These are phyloP conservation scores for Sphaerostilbella broomeana DNA, from an alignment of 2,329 filamentous ascomycete species.

Conservation along the genomic window DNA sequence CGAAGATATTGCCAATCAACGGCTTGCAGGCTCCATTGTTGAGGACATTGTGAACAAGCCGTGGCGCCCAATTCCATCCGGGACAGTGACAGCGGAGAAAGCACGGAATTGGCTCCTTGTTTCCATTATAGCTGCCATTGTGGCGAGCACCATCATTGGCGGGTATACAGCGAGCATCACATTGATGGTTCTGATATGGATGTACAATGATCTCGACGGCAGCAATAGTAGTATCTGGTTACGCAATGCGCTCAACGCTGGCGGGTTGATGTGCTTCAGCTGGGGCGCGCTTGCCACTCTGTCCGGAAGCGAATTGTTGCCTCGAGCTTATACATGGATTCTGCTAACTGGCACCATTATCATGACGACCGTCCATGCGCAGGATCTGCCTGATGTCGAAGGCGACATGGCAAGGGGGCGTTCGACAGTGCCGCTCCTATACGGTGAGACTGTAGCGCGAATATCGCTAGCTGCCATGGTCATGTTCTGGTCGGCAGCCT, in stretches of 20 bases:
- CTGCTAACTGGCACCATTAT: constrained; percentile 18
- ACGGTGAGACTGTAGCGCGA: constrained; percentile 19
- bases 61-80: constrained; percentile 24
- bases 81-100: constrained; percentile 19
- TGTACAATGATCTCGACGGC: constrained; percentile 27
- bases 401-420: constrained; percentile 23
- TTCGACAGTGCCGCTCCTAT: constrained; percentile 21
- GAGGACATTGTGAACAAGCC: constrained; percentile 28
- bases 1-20: constrained; percentile 25
- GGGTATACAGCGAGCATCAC: constrained; percentile 16
- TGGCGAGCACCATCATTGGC: constrained; percentile 12
- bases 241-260: constrained; percentile 24
- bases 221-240: constrained; percentile 18
- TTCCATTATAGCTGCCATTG: constrained; percentile 17
- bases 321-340: constrained; percentile 18
- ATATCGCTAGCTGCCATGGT: constrained; percentile 16
- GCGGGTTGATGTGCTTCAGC: constrained; percentile 23
- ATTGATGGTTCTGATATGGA: constrained; percentile 23
- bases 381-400: constrained; percentile 23
- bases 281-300: constrained; percentile 21
- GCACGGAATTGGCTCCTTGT: constrained; percentile 21
- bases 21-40: constrained; percentile 15
- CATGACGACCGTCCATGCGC: constrained; percentile 23
- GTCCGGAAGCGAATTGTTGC: constrained; percentile 10
- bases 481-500: constrained; percentile 14